Conservation (phyloP, 1,139 yeast species). For the Candida gigantensis region DNA sequence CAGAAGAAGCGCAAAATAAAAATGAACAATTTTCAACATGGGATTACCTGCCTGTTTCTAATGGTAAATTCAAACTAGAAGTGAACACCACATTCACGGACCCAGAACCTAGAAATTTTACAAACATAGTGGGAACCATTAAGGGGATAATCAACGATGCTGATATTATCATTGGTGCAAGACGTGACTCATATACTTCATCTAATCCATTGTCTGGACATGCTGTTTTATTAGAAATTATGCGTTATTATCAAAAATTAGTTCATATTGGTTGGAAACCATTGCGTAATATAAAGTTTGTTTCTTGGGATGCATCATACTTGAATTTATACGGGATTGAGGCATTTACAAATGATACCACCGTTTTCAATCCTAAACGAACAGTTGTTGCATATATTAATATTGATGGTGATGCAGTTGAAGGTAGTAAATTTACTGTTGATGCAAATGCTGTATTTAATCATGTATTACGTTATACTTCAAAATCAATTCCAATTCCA, state of each 20-base stretch:
- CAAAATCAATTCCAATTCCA: constrained; percentile 39
- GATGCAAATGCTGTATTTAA: constrained; percentile 40
- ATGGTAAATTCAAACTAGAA: constrained; percentile 19
- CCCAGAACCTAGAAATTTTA: constrained; percentile 21
- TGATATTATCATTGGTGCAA: constrained; percentile 43
- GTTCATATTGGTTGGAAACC: constrained; percentile 46
- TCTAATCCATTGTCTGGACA: constrained; percentile 44
- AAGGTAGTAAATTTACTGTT: constrained; percentile 40
- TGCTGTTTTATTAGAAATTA: constrained; percentile 42
- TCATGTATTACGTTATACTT: constrained; percentile 31
- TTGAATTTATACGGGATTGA: constrained; percentile 39
- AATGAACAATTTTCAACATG: constrained; percentile 23
- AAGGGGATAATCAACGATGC: constrained; percentile 46
- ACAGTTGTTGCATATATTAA: constrained; percentile 41
- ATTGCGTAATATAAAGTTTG: constrained; percentile 40
- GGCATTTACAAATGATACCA: constrained; percentile 23
- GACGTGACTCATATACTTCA: constrained; percentile 41
- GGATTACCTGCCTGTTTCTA: constrained; percentile 27
- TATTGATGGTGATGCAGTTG: constrained; percentile 42
- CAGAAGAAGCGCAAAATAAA: constrained; percentile 4
- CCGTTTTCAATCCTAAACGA: constrained; percentile 22
- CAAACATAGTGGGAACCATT: constrained; percentile 37
- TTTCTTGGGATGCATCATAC: constrained; percentile 46
- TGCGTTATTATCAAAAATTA: constrained; percentile 39
- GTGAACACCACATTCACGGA: constrained; percentile 20